These are phyloP conservation scores for Talaromyces sp. DNA, from an alignment of 2,329 filamentous ascomycete genomes.

Conservation along the genomic window DNA sequence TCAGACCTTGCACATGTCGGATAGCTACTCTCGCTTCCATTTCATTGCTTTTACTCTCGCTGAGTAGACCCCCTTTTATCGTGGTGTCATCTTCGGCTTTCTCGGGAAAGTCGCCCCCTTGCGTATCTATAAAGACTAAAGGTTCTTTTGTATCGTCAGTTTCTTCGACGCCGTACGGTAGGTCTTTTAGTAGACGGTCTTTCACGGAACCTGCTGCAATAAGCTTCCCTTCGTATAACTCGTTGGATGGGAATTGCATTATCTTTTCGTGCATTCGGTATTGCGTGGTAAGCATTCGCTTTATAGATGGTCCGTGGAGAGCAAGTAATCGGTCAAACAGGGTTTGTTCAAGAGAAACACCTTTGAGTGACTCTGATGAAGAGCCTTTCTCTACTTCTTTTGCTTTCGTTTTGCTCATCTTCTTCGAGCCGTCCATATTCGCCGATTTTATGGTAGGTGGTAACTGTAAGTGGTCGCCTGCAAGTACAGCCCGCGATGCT, in stretches of 20 bases:
- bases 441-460: conserved; percentile 89
- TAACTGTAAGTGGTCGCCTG: conserved; percentile 89
- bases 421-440: conserved; percentile 23
- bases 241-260: conserved; percentile 87
- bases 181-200: conserved; percentile 65
- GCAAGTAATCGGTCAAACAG: conserved; percentile 83
- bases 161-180: conserved; percentile 71
- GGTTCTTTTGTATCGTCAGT: conserved; percentile 85
- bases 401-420: conserved; percentile 39
- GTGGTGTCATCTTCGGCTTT: conserved; percentile 65
- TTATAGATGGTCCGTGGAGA: conserved; percentile 76
- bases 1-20: conserved; percentile 68
- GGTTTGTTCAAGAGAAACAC: conserved; percentile 72
- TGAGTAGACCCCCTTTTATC: conserved; percentile 50
- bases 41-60: conserved; percentile 85
- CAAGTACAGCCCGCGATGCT: conserved; percentile 78
- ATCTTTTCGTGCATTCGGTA: conserved; percentile 97
- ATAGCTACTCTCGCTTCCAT: conserved; percentile 79
- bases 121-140: conserved; percentile 90
- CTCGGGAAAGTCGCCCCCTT: conserved; percentile 88
- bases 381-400: conserved; percentile 27
- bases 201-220: conserved; percentile 76
- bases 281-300: conserved; percentile 92
- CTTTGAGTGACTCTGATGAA: conserved; percentile 33
- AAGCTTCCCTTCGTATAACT: conserved; percentile 78